Evolutionary conservation across 1,139 yeast genomes (phyloP).

Genomic region (Taphrina wiesneri): DNA sequence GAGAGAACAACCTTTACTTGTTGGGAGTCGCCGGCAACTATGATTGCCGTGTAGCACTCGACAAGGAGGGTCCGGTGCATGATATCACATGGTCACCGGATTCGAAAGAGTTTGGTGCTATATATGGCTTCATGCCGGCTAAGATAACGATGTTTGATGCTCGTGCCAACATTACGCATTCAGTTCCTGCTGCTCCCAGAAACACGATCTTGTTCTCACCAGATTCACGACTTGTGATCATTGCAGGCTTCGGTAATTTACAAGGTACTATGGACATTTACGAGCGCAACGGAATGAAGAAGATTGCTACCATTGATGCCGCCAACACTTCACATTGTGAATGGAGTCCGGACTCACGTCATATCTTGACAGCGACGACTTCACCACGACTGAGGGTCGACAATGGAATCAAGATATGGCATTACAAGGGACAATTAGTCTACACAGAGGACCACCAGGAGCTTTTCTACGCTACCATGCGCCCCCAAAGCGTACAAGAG

Average conservation of each 20-base stretch:
- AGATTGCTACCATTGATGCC: slow-evolving; percentile 82
- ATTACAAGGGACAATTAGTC: slow-evolving; percentile 77
- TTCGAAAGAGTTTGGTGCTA: slow-evolving; percentile 94
- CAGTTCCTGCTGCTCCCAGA: slow-evolving; percentile 83
- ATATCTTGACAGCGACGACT: slow-evolving; percentile 90
- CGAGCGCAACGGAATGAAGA: slow-evolving; percentile 83
- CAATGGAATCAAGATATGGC: slow-evolving; percentile 93
- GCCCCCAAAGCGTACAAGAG: slow-evolving; percentile 62
- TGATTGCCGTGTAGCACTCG: slow-evolving; percentile 82
- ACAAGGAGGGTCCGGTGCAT: slow-evolving; percentile 94
- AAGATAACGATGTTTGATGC: slow-evolving; percentile 93
- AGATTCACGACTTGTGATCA: slow-evolving; percentile 83
- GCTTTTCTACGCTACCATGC: slow-evolving; percentile 69
- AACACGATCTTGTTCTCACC: slow-evolving; percentile 92
- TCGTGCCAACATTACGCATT: slow-evolving; percentile 82
- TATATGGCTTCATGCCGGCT: slow-evolving; percentile 96
- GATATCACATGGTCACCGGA: slow-evolving; percentile 98
- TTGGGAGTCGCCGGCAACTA: slow-evolving; percentile 91
- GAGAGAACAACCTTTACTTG: slow-evolving; percentile 88
- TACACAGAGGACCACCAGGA: slow-evolving; percentile 79
- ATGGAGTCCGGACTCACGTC: slow-evolving; percentile 99
- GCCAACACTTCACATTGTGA: slow-evolving; percentile 91
- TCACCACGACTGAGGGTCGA: slow-evolving; percentile 96
- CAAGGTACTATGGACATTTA: slow-evolving; percentile 95
- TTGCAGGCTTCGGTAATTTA: slow-evolving; percentile 97